phyloP scores from a whole-genome alignment of 2,329 filamentous ascomycete species.

The Periconia digitata region DNA sequence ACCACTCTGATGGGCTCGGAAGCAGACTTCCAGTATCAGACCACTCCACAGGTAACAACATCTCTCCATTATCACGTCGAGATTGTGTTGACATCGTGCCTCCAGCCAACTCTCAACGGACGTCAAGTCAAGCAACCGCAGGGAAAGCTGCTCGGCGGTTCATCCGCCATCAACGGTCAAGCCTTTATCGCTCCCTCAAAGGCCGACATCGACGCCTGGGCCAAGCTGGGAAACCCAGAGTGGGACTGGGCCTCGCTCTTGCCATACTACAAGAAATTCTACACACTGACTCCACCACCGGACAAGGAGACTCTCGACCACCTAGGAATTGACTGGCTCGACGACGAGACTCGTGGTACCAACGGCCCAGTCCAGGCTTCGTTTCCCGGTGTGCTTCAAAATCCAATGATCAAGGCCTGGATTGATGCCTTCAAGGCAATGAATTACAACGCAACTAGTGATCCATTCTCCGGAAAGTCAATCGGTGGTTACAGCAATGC shows the following conservation, averaged over 20 bases:
- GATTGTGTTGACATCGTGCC: conserved; percentile 33
- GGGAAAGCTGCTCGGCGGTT: conserved; percentile 22
- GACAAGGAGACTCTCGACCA: conserved; percentile 18
- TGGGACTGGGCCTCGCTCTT: conserved; percentile 47
- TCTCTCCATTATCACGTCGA: neutral
- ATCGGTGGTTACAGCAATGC: conserved; percentile 46
- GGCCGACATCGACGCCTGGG: conserved; percentile 24
- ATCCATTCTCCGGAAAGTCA: conserved; percentile 45
- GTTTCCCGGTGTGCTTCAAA: conserved; percentile 21
- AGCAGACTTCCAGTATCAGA: conserved; percentile 24
- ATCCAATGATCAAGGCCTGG: conserved; percentile 14
- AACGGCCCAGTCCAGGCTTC: conserved; percentile 10
- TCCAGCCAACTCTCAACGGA: conserved; percentile 26
- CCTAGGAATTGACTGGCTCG: conserved; percentile 14
- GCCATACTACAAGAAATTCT: conserved; percentile 25
- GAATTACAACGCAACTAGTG: conserved; percentile 10
- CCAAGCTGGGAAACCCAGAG: conserved; percentile 55
- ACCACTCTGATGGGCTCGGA: conserved; percentile 4
- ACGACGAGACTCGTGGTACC: conserved; percentile 6
- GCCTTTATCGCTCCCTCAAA: conserved; percentile 15
- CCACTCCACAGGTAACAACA: conserved; percentile 17
- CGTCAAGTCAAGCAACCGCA: conserved; percentile 21
- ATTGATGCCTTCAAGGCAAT: conserved; percentile 12
- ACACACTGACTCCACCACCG: conserved; percentile 20
- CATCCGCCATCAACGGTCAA: conserved; percentile 20